These are phyloP conservation scores for Suhomyces pyralidae DNA, from an alignment of 805 yeast genomes.

Conservation along the genomic window DNA sequence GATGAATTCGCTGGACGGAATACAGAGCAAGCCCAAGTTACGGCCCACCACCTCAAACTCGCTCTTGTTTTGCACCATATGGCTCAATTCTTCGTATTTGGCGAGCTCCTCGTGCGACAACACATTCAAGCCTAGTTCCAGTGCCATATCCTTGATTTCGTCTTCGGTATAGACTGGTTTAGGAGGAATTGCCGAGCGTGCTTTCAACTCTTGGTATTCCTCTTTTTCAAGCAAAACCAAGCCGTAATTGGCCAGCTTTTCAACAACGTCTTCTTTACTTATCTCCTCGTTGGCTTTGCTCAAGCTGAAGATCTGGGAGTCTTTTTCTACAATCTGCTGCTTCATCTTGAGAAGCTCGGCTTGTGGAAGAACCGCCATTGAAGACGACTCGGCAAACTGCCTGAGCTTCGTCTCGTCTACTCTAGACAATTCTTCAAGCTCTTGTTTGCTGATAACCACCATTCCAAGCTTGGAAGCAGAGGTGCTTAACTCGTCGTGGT, in stretches of 20 bases:
- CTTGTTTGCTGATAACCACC: slow-evolving; percentile 19
- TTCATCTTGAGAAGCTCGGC: slow-evolving; percentile 14
- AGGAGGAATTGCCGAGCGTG: slow-evolving; percentile 11
- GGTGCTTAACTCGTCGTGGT: slow-evolving; percentile 23
- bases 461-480: slow-evolving; percentile 26
- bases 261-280: slow-evolving; percentile 22
- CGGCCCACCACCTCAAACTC: slow-evolving; percentile 14
- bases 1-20: slow-evolving; percentile 59
- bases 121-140: slow-evolving; percentile 39
- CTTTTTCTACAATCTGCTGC: slow-evolving; percentile 29
- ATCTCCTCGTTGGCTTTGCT: slow-evolving; percentile 9
- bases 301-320: slow-evolving; percentile 24
- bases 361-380: slow-evolving; percentile 25
- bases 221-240: slow-evolving; percentile 27
- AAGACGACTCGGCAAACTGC: slow-evolving; percentile 18
- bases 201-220: slow-evolving; percentile 28
- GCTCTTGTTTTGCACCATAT: slow-evolving; percentile 10
- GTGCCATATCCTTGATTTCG: slow-evolving; percentile 27
- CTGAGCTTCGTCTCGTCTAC: slow-evolving; percentile 16
- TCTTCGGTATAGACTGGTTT: slow-evolving; percentile 13
- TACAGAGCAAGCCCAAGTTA: slow-evolving; percentile 44
- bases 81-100: slow-evolving; percentile 18
- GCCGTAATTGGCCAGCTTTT: slow-evolving; percentile 29
- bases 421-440: slow-evolving; percentile 15
- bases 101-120: slow-evolving; percentile 30